Conservation (phyloP, 345 rosid species). For the Rhodamnia argentea region DNA sequence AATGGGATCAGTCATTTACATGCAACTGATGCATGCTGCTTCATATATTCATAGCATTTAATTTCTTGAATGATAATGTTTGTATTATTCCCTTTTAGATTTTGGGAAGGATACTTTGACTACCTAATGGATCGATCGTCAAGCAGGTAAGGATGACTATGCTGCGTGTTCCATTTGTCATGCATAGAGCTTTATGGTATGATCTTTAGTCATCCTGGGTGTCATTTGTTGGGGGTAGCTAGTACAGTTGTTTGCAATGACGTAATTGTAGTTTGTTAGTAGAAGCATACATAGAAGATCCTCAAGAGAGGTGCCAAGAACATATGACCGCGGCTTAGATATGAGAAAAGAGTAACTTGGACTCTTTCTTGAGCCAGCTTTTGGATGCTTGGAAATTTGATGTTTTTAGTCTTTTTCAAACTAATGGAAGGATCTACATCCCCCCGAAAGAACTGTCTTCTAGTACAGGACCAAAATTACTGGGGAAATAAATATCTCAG, state of each 20-base stretch:
- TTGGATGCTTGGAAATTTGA: neutral
- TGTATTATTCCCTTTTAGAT: conserved; percentile 28
- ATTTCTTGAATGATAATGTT: neutral
- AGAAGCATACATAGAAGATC: neutral
- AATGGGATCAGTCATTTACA: neutral
- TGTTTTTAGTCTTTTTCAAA: neutral
- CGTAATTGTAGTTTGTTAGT: neutral
- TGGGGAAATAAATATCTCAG: neutral
- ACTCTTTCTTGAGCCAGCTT: neutral
- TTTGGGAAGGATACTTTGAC: conserved; percentile 98
- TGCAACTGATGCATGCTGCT: neutral
- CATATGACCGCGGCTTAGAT: neutral
- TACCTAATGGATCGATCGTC: conserved; percentile 81
- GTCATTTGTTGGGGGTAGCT: neutral
- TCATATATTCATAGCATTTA: neutral
- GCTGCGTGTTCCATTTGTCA: neutral
- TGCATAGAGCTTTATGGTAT: neutral
- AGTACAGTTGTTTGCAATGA: neutral
- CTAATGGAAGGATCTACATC: neutral
- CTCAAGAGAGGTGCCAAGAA: neutral
- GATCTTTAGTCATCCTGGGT: neutral
- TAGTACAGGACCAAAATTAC: neutral
- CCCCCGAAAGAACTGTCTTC: neutral
- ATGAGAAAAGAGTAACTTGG: neutral
- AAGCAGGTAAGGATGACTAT: conserved; percentile 51